Base-by-base conservation (phyloP, 345 rosid genomes). In the Pugionium cornutum region DNA sequence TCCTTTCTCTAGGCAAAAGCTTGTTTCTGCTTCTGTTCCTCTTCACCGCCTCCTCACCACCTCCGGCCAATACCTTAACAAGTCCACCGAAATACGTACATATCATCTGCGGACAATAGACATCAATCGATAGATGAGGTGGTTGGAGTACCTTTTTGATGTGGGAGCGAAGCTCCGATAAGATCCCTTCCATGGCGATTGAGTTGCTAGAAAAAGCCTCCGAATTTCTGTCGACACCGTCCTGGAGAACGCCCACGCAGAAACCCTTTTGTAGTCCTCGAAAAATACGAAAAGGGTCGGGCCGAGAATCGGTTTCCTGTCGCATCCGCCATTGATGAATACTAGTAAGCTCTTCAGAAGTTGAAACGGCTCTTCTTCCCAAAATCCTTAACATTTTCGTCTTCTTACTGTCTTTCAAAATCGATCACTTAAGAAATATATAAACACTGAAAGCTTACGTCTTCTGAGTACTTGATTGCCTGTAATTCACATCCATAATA, bases 1-100 rank as follows among this genome's bases (percentile, higher is more conserved):
- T 87, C 71, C 98, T 82, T 62, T 92, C 97, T 78, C 98, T 80
- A 28, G 97, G 97, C 58, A 92, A 74, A 78, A 92, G 83, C 80
- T 92, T 92, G 68, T 83, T 83, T 82, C 97, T 82, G 65, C 89
- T 83, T 73, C 58, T 82, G 74, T 86, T 87, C 85, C 97, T 86
- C 81, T 86, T 87, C 76, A 87, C 96, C 5, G 97, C 95, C 52
- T 78, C 84, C 27, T 82, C 87, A 64, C 97, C 97, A 77, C 98
- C 98, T 61, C 96, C 98, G 8, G 80, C 89, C 41, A 89, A 75
- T 36, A 88, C 96, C 98, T 92, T 11, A 9, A 73, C 36, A 9
- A 30, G 29, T 62, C 59, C 64, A 39, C 63, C 39, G 11, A 53
- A 8, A 63, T 31, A 40, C 27, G 60, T 67, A 30, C 2, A 25